These are phyloP conservation scores for Nakataea oryzae DNA, from an alignment of 2,329 filamentous ascomycete species.

Conservation along the genomic window DNA sequence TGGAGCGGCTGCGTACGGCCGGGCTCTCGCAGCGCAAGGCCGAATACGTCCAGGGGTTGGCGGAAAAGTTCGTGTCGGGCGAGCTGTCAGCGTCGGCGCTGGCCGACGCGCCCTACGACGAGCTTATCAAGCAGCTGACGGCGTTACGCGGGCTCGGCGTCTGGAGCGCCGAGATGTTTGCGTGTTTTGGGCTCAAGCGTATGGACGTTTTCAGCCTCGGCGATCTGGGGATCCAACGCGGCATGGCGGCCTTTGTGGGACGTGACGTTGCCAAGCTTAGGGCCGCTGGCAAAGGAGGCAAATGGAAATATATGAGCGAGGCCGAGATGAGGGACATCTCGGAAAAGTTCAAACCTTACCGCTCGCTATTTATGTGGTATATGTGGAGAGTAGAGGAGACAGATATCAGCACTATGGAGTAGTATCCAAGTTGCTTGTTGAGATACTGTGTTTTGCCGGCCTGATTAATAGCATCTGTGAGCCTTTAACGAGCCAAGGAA, in stretches of 20 bases:
- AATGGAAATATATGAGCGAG: conserved; percentile 98
- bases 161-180: conserved; percentile 98
- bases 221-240: conserved; percentile 87
- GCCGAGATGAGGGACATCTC: conserved; percentile 81
- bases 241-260: conserved; percentile 82
- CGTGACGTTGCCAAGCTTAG: conserved; percentile 79
- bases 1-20: conserved; percentile 66
- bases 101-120: conserved; percentile 70
- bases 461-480: no score
- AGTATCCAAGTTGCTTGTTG: no score
- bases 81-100: conserved; percentile 70
- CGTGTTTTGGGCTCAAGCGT: conserved; percentile 86
- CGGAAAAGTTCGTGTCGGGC: conserved; percentile 66
- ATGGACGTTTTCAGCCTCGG: conserved; percentile 90
- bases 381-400: conserved; percentile 87
- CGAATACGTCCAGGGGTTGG: conserved; percentile 83
- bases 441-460: no score
- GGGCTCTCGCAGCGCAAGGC: conserved; percentile 91
- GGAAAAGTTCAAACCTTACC: conserved; percentile 74
- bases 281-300: conserved; percentile 57
- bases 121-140: conserved; percentile 70
- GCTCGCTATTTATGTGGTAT: conserved; percentile 95
- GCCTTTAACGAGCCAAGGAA: no score
- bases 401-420: conserved; percentile 54
- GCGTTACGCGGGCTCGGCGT: conserved; percentile 78